Base-by-base conservation (phyloP, 2,329 filamentous ascomycete species). In the Botrytis aclada region DNA sequence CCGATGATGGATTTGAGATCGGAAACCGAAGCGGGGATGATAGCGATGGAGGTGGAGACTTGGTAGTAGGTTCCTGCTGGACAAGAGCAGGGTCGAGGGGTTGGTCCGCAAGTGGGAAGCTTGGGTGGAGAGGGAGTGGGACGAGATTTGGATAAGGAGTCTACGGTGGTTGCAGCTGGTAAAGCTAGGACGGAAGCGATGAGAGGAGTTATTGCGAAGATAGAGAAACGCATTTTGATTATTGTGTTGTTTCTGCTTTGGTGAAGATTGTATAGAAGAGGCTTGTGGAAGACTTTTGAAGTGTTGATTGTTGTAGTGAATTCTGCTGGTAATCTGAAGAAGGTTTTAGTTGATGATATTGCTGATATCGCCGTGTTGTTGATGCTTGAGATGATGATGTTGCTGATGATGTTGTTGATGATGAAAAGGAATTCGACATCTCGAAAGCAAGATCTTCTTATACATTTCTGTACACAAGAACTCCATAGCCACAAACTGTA, bases 211-310 rank as follows among this genome's bases (percentile, higher is more conserved):
- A 69, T 32, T 9, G 65, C 47, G 47, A 69, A 20, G 65, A 69
- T 69, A 29, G 65, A 69, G 47, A 69, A 69, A 56, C 45, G 65
- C 65, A 69, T 69, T 69, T 56, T 58, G 65, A 41, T 41, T 43
- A 0, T 39, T 56, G 12, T 37, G 3, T 25, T 51, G 47, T 32
- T 56, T n/a, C 1, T 43, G 12, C 8, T 25, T 32, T 29, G 1
- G 18, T 56, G 37, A 32, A 16, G 14, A 6, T 69, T 20, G 25
- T 39, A 32, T 9, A 10, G 18, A 22, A 41, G 16, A 25, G 7
- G 2, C 0, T 45, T 56, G 47, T 34, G 12, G n/a, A 56, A 29
- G 47, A 67, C n/a, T 41, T 34, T 65, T n/a, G 6, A 34, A 47
- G 41, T 45, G 29, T 16, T 34, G 32, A 29, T 41, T 65, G n/a